These are phyloP conservation scores for Dactylellina haptotyla DNA, from an alignment of 2,329 filamentous ascomycete species.

Conservation along the genomic window DNA sequence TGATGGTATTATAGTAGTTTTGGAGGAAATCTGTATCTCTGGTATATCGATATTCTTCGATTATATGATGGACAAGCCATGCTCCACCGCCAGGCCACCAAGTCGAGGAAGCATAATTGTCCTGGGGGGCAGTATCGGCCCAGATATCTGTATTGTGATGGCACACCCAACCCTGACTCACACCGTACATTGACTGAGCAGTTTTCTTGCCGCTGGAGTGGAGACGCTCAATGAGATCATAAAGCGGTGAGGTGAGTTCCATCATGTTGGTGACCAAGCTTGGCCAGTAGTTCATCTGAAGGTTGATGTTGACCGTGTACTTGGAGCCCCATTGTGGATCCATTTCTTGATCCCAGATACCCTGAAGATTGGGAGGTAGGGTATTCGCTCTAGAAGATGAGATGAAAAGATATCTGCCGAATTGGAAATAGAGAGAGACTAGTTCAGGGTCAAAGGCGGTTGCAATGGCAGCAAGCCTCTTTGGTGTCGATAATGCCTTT, in stretches of 20 bases:
- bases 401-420: slow-evolving; percentile 62
- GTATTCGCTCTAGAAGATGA: slow-evolving; percentile 59
- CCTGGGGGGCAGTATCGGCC: slow-evolving; percentile 61
- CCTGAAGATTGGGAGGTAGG: slow-evolving; percentile 64
- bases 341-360: slow-evolving; percentile 63
- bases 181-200: slow-evolving; percentile 61
- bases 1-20: slow-evolving; percentile 57
- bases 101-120: slow-evolving; percentile 57
- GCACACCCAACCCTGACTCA: slow-evolving; percentile 59
- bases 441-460: slow-evolving; percentile 56
- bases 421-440: slow-evolving; percentile 61
- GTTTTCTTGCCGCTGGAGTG: slow-evolving; percentile 60
- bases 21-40: slow-evolving; percentile 59
- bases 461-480: slow-evolving; percentile 30
- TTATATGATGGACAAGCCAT: slow-evolving; percentile 62
- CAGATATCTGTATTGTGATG: slow-evolving; percentile 63
- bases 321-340: slow-evolving; percentile 65
- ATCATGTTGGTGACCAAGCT: slow-evolving; percentile 59
- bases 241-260: slow-evolving; percentile 62
- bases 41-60: slow-evolving; percentile 62
- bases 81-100: slow-evolving; percentile 62
- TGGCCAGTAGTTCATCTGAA: slow-evolving; percentile 68
- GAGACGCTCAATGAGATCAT: slow-evolving; percentile 62
- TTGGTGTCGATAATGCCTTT: slow-evolving; percentile 57
- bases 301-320: slow-evolving; percentile 67